Evolutionary conservation across 495 filamentous ascomycete genomes (phyloP).

Genomic region (Lepraria neglecta): DNA sequence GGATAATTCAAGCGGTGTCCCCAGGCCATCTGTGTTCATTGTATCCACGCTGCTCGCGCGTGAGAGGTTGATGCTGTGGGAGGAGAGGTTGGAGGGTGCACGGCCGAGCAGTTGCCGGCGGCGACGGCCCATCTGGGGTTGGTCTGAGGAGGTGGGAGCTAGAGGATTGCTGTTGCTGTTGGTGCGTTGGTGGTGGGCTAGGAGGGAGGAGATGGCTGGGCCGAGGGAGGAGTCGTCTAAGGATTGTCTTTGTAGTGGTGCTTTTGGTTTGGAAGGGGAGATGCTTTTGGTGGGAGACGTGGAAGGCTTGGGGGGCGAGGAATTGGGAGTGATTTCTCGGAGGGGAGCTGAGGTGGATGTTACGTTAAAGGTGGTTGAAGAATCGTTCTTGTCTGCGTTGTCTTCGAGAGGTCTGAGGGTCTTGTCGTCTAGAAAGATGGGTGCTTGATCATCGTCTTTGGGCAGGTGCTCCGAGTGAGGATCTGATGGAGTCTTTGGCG

Average conservation of each 20-base stretch:
- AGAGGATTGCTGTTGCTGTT: slow-evolving; percentile 16
- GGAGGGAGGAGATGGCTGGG: slow-evolving; percentile 35
- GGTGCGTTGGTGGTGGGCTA: slow-evolving; percentile 31
- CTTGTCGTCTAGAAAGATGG: background rate
- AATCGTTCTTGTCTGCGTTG: slow-evolving; percentile 21
- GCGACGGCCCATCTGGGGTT: slow-evolving; percentile 29
- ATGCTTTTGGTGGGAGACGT: slow-evolving; percentile 33
- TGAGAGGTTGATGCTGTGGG: slow-evolving; percentile 30
- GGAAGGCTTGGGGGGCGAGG: slow-evolving; percentile 31
- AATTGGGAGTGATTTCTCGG: slow-evolving; percentile 30
- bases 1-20: slow-evolving; percentile 41
- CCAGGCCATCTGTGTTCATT: slow-evolving; percentile 49
- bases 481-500: background rate
- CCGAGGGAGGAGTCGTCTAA: slow-evolving; percentile 12
- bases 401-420: background rate
- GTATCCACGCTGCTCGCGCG: slow-evolving; percentile 51
- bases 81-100: slow-evolving; percentile 40
- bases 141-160: slow-evolving; percentile 28
- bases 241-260: background rate
- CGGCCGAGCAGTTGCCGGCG: slow-evolving; percentile 42
- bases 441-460: background rate
- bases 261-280: slow-evolving; percentile 23
- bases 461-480: background rate
- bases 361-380: slow-evolving; percentile 4
- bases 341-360: slow-evolving; percentile 24